A percentile compares a stretch with the other conserved stretches of the same genome.
These are phyloP conservation scores for Dioscorea alata DNA, from an alignment of 106 monocot species.

Conservation along the genomic window DNA sequence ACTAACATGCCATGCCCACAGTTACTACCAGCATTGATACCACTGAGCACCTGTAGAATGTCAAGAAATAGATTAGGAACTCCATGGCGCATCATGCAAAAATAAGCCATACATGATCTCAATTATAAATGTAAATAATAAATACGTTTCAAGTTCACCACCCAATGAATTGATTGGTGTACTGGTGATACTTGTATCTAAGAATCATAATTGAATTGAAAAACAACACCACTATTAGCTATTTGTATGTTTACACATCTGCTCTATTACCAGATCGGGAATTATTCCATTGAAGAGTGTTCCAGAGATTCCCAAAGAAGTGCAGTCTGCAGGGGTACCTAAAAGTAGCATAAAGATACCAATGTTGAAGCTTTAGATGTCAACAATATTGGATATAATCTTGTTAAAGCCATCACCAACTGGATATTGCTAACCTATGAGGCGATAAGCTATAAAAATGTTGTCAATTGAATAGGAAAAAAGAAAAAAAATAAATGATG, in stretches of 20 bases:
- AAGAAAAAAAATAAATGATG: too few relatives aligned
- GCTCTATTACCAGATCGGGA: slow-evolving; percentile 70
- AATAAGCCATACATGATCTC: neutral
- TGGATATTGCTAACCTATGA: neutral
- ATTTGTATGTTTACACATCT: neutral
- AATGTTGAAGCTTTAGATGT: neutral
- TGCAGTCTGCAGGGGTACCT: slow-evolving; percentile 96
- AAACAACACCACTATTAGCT: too few relatives aligned
- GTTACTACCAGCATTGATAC: slow-evolving; percentile 83
- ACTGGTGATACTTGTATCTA: neutral
- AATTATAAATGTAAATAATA: neutral
- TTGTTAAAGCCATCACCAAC: neutral
- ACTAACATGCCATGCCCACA: slow-evolving; percentile 89
- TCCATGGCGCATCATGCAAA: neutral
- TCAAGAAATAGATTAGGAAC: slow-evolving; percentile 12
- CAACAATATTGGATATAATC: slow-evolving; percentile 1
- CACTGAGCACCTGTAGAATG: slow-evolving; percentile 81
- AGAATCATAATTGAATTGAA: neutral
- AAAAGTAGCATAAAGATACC: slow-evolving; percentile 5
- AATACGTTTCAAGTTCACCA: neutral
- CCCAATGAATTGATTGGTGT: neutral
- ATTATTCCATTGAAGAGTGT: slow-evolving; percentile 67
- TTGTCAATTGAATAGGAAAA: neutral
- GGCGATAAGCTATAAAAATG: neutral
- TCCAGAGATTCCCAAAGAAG: slow-evolving; percentile 77